phyloP scores from a whole-genome alignment of 495 filamentous ascomycete species.

The Talaromyces trachyspermus region DNA sequence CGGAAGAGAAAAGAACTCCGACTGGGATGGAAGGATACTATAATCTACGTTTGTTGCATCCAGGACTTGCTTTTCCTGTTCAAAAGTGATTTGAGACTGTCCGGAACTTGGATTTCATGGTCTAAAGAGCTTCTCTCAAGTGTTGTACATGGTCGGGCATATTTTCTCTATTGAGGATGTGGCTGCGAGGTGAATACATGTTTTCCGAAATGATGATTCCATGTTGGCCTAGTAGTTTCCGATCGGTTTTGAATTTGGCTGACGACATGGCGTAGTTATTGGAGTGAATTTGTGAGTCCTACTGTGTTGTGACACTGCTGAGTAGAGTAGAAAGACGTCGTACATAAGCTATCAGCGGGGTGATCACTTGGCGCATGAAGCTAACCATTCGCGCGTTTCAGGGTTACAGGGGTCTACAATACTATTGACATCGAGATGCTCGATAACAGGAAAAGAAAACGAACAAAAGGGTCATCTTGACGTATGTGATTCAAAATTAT shows the following conservation, averaged over 20 bases:
- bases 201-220: conserved; percentile 1
- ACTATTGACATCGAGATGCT: no score
- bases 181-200: conserved; percentile 1
- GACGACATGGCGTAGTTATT: not conserved
- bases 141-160: not conserved
- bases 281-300: not conserved
- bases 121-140: not conserved
- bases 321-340: not conserved
- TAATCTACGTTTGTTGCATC: not conserved
- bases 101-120: not conserved
- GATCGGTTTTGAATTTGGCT: not conserved
- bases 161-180: not conserved
- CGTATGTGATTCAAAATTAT: no score
- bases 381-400: not conserved
- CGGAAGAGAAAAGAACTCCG: not conserved
- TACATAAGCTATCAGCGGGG: no score
- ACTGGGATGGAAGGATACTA: not conserved
- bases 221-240: not conserved
- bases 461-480: no score
- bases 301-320: not conserved
- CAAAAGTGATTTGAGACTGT: not conserved
- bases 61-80: not conserved
- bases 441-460: no score
- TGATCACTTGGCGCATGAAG: not conserved
- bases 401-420: no score